phyloP scores from a whole-genome alignment of 768 basidiomycete genomes.

The Suillus subluteus region DNA sequence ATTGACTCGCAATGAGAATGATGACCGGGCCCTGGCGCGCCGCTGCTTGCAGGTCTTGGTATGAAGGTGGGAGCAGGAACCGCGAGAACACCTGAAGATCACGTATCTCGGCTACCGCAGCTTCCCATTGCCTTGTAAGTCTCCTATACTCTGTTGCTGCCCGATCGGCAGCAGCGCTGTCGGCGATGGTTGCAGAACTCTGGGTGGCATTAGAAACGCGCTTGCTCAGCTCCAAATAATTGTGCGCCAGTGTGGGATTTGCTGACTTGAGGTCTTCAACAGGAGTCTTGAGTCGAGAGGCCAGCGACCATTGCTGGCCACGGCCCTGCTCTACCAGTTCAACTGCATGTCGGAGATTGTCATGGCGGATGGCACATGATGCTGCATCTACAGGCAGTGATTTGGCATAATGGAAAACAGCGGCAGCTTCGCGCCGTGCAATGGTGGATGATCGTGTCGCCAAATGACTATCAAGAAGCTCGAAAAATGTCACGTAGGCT shows the following conservation, averaged over 20 bases:
- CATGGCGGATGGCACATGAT: slow-evolving; percentile 19
- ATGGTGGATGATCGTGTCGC: not conserved
- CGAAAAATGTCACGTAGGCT: not conserved
- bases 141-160: not conserved
- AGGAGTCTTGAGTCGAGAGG: slow-evolving; percentile 27
- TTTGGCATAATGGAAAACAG: not conserved
- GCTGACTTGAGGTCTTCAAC: slow-evolving; percentile 22
- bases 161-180: not conserved
- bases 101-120: not conserved
- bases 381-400: slow-evolving; percentile 2
- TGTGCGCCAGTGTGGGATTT: not conserved
- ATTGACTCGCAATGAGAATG: not conserved
- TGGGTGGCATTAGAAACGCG: slow-evolving; percentile 4
- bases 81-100: not conserved
- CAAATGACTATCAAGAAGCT: not conserved
- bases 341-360: slow-evolving; percentile 18
- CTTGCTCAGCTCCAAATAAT: not conserved
- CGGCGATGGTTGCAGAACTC: slow-evolving; percentile 6
- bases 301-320: slow-evolving; percentile 31
- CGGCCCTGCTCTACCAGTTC: slow-evolving; percentile 27
- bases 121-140: not conserved
- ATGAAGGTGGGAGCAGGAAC: not conserved
- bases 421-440: not conserved
- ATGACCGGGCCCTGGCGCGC: not conserved
- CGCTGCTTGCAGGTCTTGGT: not conserved